A percentile compares a stretch with the other conserved stretches of the same genome.
Evolutionary conservation across 768 basidiomycete genomes (phyloP).

Genomic region (Suillus lakei): DNA sequence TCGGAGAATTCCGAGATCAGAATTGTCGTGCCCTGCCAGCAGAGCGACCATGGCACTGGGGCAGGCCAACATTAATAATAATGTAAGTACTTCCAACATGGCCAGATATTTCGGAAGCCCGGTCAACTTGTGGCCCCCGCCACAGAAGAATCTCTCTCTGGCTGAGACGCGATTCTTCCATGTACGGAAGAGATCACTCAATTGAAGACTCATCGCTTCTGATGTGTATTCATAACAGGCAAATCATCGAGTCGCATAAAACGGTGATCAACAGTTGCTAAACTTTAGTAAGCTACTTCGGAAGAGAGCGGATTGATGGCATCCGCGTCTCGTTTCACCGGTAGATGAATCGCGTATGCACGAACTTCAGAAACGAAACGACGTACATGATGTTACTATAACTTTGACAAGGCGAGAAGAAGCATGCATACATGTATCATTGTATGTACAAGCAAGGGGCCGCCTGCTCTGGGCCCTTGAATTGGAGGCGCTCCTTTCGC

Average conservation of each 20-base stretch:
- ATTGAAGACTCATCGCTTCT: neutral
- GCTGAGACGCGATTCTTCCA: no score
- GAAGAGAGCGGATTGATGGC: no score
- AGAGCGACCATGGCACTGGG: neutral
- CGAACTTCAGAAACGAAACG: neutral
- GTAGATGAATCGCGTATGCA: neutral
- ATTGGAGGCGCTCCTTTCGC: neutral
- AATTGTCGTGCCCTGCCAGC: neutral
- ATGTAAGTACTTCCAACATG: no score
- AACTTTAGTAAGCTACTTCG: neutral
- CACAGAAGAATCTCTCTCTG: neutral
- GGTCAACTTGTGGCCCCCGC: neutral
- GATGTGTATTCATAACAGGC: neutral
- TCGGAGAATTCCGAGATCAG: neutral
- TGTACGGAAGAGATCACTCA: no score
- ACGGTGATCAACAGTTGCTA: no score
- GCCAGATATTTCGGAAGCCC: no score
- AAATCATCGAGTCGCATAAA: neutral
- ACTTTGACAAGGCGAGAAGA: no score
- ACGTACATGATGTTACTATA: neutral
- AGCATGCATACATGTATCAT: neutral
- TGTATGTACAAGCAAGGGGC: no score
- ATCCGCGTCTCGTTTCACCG: neutral
- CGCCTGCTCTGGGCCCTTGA: no score
- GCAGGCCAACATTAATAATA: no score